Conservation (phyloP, 2,329 filamentous ascomycete species). For the Venturia pyrina region DNA sequence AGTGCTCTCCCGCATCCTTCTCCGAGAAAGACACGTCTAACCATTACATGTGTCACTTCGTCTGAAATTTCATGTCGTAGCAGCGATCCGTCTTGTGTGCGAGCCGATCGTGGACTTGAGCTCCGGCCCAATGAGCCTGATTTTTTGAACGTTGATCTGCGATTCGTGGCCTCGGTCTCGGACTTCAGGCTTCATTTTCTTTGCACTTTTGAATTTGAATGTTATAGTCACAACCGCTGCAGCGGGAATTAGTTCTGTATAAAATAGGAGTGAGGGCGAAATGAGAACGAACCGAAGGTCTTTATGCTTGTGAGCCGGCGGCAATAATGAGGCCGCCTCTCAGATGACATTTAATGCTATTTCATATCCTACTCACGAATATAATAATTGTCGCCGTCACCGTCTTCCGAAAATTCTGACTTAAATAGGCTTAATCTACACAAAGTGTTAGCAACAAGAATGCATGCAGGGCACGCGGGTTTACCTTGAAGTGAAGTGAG, state of each 20-base stretch:
- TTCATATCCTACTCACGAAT: background rate
- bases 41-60: no score
- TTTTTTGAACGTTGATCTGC: background rate
- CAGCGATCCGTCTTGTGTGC: no score
- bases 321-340: slow-evolving; percentile 6
- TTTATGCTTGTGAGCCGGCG: background rate
- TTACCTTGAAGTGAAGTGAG: slow-evolving; percentile 87
- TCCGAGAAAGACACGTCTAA: no score
- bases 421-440: slow-evolving; percentile 10
- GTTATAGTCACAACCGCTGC: background rate
- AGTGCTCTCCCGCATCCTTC: no score
- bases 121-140: no score
- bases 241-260: background rate
- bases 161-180: background rate
- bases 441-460: background rate
- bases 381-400: background rate
- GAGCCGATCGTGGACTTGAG: no score
- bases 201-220: background rate
- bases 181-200: background rate
- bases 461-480: no score
- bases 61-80: no score
- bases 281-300: background rate
- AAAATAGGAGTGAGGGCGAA: background rate
- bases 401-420: background rate
- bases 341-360: background rate